Percentiles rank a stretch among this genome's conserved stretches.
Conservation (phyloP, 768 basidiomycete genomes). For the Leccinum incarnatum region DNA sequence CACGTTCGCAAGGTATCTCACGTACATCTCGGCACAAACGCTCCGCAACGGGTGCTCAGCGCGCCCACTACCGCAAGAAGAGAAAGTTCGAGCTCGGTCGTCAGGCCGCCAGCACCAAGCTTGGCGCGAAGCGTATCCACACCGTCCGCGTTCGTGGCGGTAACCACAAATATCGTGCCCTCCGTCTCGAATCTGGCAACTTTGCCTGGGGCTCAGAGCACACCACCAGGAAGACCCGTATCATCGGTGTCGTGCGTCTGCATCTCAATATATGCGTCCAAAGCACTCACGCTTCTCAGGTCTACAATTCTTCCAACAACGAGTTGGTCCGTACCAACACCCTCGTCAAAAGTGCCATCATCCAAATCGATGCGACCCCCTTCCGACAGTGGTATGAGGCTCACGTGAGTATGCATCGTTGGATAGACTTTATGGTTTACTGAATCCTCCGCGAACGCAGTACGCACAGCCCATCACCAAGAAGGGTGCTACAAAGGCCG, state of each 20-base stretch:
- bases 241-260: conserved; percentile 87
- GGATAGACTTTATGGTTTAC: neutral
- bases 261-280: neutral
- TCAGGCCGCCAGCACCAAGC: conserved; percentile 95
- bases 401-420: conserved; percentile 62
- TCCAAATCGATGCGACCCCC: conserved; percentile 97
- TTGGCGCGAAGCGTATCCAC: conserved; percentile 94
- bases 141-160: conserved; percentile 94
- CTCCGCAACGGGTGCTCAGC: conserved; percentile 87
- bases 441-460: conserved; percentile 38
- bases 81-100: conserved; percentile 99
- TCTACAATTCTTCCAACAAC: conserved; percentile 99
- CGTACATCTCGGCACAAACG: conserved; percentile 97
- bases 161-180: conserved; percentile 91
- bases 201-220: conserved; percentile 98
- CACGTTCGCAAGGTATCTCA: conserved; percentile 77
- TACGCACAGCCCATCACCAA: conserved; percentile 95
- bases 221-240: conserved; percentile 90
- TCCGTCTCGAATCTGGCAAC: conserved; percentile 96
- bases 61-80: conserved; percentile 98
- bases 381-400: conserved; percentile 99
- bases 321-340: conserved; percentile 99
- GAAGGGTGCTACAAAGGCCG: conserved; percentile 64
- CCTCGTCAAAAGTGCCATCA: conserved; percentile 93
- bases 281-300: conserved; percentile 43